These are phyloP conservation scores for Yarrowia sp. DNA, from an alignment of 805 yeast genomes.

Conservation along the genomic window DNA sequence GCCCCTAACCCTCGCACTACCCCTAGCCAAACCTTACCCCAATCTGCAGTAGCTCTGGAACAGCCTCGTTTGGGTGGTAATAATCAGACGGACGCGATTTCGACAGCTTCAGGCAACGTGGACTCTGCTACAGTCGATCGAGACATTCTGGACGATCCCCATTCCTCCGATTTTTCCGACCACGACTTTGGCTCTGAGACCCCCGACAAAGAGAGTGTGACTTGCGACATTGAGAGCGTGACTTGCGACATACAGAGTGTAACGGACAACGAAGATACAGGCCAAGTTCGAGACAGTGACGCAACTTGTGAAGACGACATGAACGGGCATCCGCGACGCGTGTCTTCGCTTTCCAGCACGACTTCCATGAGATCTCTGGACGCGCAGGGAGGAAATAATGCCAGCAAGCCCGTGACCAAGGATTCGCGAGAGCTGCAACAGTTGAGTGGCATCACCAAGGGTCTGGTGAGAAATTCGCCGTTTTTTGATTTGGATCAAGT, in stretches of 20 bases:
- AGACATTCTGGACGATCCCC: not conserved
- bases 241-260: too few relatives aligned
- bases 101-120: not conserved
- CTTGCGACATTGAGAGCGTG: too few relatives aligned
- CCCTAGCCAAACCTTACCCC: constrained; percentile 24
- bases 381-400: too few relatives aligned
- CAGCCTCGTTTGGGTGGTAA: constrained; percentile 20
- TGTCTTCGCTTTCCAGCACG: constrained; percentile 26
- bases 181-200: not conserved
- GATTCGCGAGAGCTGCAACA: constrained; percentile 23
- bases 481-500: constrained; percentile 29
- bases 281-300: not conserved
- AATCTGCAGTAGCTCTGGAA: not conserved
- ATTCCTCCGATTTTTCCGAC: constrained; percentile 8
- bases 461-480: constrained; percentile 15
- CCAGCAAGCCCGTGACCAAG: not conserved
- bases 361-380: not conserved
- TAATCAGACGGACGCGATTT: not conserved
- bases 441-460: constrained; percentile 26
- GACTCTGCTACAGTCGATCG: not conserved
- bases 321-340: constrained; percentile 36
- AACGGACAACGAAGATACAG: too few relatives aligned
- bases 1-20: constrained; percentile 8
- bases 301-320: constrained; percentile 1
- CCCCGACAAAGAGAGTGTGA: too few relatives aligned